A percentile compares a stretch with the other conserved stretches of the same genome.
phyloP scores from a whole-genome alignment of 1,284 basidiomycete genomes.

The Cutaneotrichosporon sp. region DNA sequence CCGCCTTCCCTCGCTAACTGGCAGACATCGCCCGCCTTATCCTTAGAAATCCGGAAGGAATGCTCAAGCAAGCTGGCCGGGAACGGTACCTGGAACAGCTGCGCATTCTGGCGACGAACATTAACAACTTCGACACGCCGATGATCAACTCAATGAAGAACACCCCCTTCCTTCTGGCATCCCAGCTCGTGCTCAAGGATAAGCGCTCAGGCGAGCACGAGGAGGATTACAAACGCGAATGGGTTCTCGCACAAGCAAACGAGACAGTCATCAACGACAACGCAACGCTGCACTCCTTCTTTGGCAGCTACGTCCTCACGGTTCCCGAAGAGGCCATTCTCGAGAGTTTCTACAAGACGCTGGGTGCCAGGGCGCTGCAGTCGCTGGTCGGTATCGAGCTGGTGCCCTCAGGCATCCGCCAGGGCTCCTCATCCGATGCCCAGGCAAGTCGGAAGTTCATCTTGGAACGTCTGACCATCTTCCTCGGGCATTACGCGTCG shows the following conservation, averaged over 20 bases:
- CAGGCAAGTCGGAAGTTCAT: constrained; percentile 52
- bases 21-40: constrained; percentile 41
- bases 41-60: constrained; percentile 35
- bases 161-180: constrained; percentile 67
- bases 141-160: constrained; percentile 64
- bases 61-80: constrained; percentile 44
- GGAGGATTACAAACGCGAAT: constrained; percentile 25
- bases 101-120: constrained; percentile 76
- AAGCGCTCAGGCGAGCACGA: constrained; percentile 26
- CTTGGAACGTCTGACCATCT: constrained; percentile 83
- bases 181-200: constrained; percentile 54
- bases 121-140: constrained; percentile 56
- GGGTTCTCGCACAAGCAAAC: constrained; percentile 37
- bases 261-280: constrained; percentile 77
- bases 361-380: constrained; percentile 63
- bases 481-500: constrained; percentile 83
- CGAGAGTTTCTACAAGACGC: constrained; percentile 46
- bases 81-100: constrained; percentile 67
- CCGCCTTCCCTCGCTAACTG: neutral
- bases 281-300: constrained; percentile 66
- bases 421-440: constrained; percentile 27
- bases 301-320: constrained; percentile 71
- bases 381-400: constrained; percentile 71
- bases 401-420: constrained; percentile 38
- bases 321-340: constrained; percentile 65